Evolutionary conservation across 495 filamentous ascomycete genomes (phyloP), one percentile per base, ranked within the genome.

Genomic region (Paragyromitra xinjiangensis): DNA sequence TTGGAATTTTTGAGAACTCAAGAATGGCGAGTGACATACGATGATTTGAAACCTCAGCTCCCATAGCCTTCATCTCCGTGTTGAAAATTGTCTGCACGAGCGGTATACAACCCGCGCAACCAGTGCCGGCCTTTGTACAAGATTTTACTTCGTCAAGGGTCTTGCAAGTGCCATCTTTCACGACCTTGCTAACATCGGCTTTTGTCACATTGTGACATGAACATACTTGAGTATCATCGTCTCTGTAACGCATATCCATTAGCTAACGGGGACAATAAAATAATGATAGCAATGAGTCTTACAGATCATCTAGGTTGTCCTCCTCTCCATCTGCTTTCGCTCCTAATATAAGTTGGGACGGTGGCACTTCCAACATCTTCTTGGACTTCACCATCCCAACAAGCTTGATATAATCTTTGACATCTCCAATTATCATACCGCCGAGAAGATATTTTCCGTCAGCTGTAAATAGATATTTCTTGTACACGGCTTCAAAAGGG

Each of bases 351-450:
- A 98, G 90, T 81, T 97, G 90, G 12, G 92, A 90, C 0, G 95
- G 95, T 0, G 93, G 92, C 3, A 95, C 86, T 34, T 97, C 92
- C 2, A 98, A 86, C 79, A 87, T 85, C 82, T 96, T 97, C 79
- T 94, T 92, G 71, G 87, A 89, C 85, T 95, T 98, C 40, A 96
- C 94, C 87, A 97, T 91, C n/a, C 93, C 92, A 6, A 97, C 95
- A 51, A 98, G 85, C 81, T 97, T 97, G 84, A 97, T 88, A 82
- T 97, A 98, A 83, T 98, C 95, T 73, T 88, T 91, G 0, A 94
- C 97, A 83, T 98, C 95, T 45, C 95, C 95, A 71, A 98, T 97
- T 92, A 98, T 97, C 94, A 98, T 98, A 2, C 95, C 95, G 19
- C 95, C 95, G 6, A 98, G 89, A 2, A 98, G 85, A 83, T 93